phyloP scores from a whole-genome alignment of 1,139 yeast species.

The Geotrichum candidum region DNA sequence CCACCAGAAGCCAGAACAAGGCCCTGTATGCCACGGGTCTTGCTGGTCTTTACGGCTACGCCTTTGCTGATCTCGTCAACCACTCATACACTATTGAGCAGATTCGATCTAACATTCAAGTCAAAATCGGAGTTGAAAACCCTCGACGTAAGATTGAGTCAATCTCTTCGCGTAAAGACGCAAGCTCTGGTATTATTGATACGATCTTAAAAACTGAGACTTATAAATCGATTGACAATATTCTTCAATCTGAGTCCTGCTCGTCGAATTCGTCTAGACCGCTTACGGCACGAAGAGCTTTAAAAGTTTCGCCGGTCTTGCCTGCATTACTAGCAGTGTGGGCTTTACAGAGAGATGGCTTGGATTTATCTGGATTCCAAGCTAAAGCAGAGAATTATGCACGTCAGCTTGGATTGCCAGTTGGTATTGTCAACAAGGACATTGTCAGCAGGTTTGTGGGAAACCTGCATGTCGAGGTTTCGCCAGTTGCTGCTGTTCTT shows the following conservation, averaged over 20 bases:
- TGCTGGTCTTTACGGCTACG: conserved; percentile 79
- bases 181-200: conserved; percentile 43
- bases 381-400: conserved; percentile 35
- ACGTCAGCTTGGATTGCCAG: conserved; percentile 41
- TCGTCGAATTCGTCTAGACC: conserved; percentile 14
- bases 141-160: conserved; percentile 47
- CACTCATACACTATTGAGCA: conserved; percentile 37
- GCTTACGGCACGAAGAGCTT: conserved; percentile 50
- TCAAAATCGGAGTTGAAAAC: conserved; percentile 47
- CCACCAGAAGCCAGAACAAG: conserved; percentile 50
- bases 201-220: conserved; percentile 51
- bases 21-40: conserved; percentile 66
- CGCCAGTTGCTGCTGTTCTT: conserved; percentile 80
- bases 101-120: conserved; percentile 19
- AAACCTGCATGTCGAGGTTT: conserved; percentile 55
- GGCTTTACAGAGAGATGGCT: conserved; percentile 23
- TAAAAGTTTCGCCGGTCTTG: conserved; percentile 52
- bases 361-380: conserved; percentile 25
- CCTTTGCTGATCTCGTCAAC: conserved; percentile 68
- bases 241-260: conserved; percentile 27
- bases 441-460: conserved; percentile 24
- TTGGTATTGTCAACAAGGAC: conserved; percentile 33
- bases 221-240: conserved; percentile 41
- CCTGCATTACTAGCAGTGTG: conserved; percentile 59
- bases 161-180: conserved; percentile 40